Percentiles rank a stretch among this genome's conserved stretches.
Conservation (phyloP, 106 monocot species). For the Iris macrosiphon region DNA sequence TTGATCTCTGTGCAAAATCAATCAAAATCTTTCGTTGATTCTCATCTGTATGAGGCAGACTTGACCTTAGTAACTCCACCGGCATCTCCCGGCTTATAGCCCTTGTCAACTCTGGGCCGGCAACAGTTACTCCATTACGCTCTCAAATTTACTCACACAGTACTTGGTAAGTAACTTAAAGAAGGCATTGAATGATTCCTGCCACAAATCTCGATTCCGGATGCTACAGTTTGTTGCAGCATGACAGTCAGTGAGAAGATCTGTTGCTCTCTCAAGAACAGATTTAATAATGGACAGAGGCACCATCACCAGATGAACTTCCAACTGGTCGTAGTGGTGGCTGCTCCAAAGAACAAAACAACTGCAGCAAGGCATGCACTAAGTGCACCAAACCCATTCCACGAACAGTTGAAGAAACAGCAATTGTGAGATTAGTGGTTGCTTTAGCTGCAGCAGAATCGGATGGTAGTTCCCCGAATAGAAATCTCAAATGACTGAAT, state of each 20-base stretch:
- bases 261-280: slow-evolving; percentile 36
- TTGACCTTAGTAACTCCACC: slow-evolving; percentile 37
- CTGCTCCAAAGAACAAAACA: slow-evolving; percentile 38
- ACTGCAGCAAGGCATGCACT: slow-evolving; percentile 48
- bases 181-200: slow-evolving; percentile 45
- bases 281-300: slow-evolving; percentile 33
- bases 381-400: slow-evolving; percentile 28
- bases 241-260: slow-evolving; percentile 22
- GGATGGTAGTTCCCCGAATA: slow-evolving; percentile 25
- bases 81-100: slow-evolving; percentile 41
- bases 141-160: slow-evolving; percentile 33
- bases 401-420: slow-evolving; percentile 16
- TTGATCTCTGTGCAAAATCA: slow-evolving; percentile 37
- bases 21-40: slow-evolving; percentile 24
- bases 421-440: slow-evolving; percentile 16
- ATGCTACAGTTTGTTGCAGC: slow-evolving; percentile 12
- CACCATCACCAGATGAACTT: slow-evolving; percentile 34
- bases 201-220: slow-evolving; percentile 26
- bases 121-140: slow-evolving; percentile 14
- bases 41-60: slow-evolving; percentile 46
- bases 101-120: slow-evolving; percentile 7
- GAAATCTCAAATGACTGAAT: slow-evolving; percentile 38
- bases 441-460: slow-evolving; percentile 17
- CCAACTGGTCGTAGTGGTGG: slow-evolving; percentile 41
- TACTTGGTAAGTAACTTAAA: slow-evolving; percentile 32